Percentiles rank a stretch among this genome's conserved stretches.
Evolutionary conservation across 441 rosid species (phyloP).

Genomic region (Omphalea diandra): DNA sequence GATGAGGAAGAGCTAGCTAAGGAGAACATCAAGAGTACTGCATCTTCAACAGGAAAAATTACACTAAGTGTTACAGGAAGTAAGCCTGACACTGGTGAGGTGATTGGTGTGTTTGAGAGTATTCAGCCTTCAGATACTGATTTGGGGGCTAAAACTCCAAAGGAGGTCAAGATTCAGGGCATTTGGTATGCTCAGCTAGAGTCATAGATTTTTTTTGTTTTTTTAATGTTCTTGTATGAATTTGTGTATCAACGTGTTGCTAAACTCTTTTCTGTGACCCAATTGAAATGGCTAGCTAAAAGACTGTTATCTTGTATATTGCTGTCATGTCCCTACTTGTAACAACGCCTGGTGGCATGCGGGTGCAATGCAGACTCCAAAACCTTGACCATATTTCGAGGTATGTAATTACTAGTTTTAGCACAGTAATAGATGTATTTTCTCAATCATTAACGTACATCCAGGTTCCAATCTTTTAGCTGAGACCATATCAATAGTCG

Average conservation of each 20-base stretch:
- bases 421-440: no score
- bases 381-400: neutral
- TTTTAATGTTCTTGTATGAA: conserved; percentile 28
- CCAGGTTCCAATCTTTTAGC: no score
- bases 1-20: conserved; percentile 74
- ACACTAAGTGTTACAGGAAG: conserved; percentile 66
- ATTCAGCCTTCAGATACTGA: conserved; percentile 88
- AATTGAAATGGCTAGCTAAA: conserved; percentile 26
- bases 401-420: no score
- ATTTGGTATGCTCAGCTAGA: conserved; percentile 89
- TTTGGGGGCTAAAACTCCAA: conserved; percentile 71
- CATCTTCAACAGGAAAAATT: conserved; percentile 70
- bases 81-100: conserved; percentile 72
- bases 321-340: conserved; percentile 5
- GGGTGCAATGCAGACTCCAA: no score
- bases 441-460: no score
- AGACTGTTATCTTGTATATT: conserved; percentile 28
- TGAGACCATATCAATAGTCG: no score
- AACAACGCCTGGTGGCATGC: neutral
- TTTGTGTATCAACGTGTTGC: conserved; percentile 37
- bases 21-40: conserved; percentile 63
- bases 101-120: conserved; percentile 80
- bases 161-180: conserved; percentile 82
- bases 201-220: conserved; percentile 30
- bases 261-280: conserved; percentile 28